These are phyloP conservation scores for Fusarium papillatum DNA, from an alignment of 2,329 filamentous ascomycete species.

Conservation along the genomic window DNA sequence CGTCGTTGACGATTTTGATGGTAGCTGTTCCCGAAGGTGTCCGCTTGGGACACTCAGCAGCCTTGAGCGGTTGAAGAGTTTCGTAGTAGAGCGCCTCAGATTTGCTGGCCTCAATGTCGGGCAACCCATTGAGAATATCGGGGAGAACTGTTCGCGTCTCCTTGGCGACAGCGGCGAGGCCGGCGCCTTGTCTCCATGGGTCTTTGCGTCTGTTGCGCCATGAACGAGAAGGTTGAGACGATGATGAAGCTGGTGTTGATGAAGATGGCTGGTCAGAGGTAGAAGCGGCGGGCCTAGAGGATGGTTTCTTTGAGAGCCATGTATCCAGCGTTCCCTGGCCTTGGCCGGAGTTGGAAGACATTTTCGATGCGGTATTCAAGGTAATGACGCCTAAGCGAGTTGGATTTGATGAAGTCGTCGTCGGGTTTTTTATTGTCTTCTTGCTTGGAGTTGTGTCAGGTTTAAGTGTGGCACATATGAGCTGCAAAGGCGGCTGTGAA, in stretches of 20 bases:
- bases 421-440: background rate
- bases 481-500: background rate
- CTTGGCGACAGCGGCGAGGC: slow-evolving; percentile 57
- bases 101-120: slow-evolving; percentile 52
- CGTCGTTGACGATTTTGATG: slow-evolving; percentile 67
- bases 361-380: slow-evolving; percentile 6
- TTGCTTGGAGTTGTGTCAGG: background rate
- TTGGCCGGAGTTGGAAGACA: slow-evolving; percentile 11
- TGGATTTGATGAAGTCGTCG: background rate
- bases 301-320: slow-evolving; percentile 39
- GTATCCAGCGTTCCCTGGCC: slow-evolving; percentile 45
- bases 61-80: slow-evolving; percentile 54
- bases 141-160: slow-evolving; percentile 64
- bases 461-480: background rate
- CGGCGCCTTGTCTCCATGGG: slow-evolving; percentile 34
- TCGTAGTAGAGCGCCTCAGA: slow-evolving; percentile 54
- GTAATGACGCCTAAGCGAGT: background rate
- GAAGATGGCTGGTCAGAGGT: slow-evolving; percentile 19
- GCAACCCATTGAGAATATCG: slow-evolving; percentile 58
- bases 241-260: slow-evolving; percentile 19
- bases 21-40: slow-evolving; percentile 44
- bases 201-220: slow-evolving; percentile 26
- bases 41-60: slow-evolving; percentile 57
- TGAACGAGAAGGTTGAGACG: slow-evolving; percentile 9
- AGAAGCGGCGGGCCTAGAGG: slow-evolving; percentile 20